Conservation (phyloP, 306 rosid species). For the Citrullus amarus region DNA sequence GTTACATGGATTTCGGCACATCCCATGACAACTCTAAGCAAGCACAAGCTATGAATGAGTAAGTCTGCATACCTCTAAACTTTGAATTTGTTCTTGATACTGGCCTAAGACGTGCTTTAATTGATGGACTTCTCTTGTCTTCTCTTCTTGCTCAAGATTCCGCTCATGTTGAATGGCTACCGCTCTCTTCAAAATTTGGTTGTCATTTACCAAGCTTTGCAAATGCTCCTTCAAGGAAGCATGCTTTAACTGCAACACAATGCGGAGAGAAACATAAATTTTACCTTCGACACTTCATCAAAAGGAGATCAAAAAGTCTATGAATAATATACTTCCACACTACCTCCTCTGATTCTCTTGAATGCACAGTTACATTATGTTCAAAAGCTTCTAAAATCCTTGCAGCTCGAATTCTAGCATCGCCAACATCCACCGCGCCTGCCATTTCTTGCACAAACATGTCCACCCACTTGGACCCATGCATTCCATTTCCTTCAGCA, state of each 20-base stretch:
- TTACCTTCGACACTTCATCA: background rate
- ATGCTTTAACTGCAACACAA: conserved; percentile 15
- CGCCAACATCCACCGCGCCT: conserved; percentile 18
- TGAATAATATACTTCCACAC: background rate
- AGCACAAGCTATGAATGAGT: background rate
- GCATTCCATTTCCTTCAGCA: background rate
- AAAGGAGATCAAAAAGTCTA: background rate
- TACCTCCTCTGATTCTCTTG: conserved; percentile 23
- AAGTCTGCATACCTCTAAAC: conserved; percentile 19
- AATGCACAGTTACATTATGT: conserved; percentile 10
- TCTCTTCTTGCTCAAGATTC: conserved; percentile 28
- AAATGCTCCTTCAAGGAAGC: conserved; percentile 21
- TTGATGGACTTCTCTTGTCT: conserved; percentile 22
- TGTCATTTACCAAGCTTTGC: conserved; percentile 28
- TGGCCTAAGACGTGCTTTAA: conserved; percentile 19
- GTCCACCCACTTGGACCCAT: conserved; percentile 27
- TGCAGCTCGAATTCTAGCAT: conserved; percentile 24
- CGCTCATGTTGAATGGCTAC: conserved; percentile 33
- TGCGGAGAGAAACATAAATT: background rate
- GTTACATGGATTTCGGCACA: background rate
- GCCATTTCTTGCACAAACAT: conserved; percentile 30
- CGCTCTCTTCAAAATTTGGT: conserved; percentile 31
- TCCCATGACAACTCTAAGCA: background rate
- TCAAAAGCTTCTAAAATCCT: conserved; percentile 29
- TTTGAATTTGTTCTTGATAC: conserved; percentile 27